A percentile compares a stretch with the other conserved stretches of the same genome.
Evolutionary conservation across 352 stramenopile species (phyloP).

Genomic region (Phytophthora pisi): DNA sequence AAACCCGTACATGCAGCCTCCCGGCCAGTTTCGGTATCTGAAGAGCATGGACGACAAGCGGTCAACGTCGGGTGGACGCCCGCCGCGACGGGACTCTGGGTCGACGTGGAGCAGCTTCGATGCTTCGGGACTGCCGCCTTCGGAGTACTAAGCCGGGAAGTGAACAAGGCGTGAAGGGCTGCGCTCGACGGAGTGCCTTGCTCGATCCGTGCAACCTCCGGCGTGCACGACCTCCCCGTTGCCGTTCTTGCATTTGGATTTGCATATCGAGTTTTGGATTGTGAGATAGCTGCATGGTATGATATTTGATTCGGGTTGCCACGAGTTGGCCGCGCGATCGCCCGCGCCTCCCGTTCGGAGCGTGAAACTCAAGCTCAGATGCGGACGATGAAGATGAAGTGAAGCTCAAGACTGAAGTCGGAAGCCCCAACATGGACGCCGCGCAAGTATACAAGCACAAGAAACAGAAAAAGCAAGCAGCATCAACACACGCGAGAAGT

Average conservation of each 20-base stretch:
- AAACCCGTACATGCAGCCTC: constrained; percentile 39
- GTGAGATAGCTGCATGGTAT: constrained; percentile 49
- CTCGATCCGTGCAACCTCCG: constrained; percentile 14
- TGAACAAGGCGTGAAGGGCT: constrained; percentile 2
- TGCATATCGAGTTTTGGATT: constrained; percentile 49
- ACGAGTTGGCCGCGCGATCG: constrained; percentile 30
- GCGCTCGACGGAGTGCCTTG: constrained; percentile 1
- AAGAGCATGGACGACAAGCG: constrained; percentile 71
- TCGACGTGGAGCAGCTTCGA: constrained; percentile 68
- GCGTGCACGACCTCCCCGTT: constrained; percentile 14
- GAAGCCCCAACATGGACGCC: constrained; percentile 27
- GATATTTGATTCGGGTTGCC: constrained; percentile 45
- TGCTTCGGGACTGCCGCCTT: constrained; percentile 40
- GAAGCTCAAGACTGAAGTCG: constrained; percentile 40
- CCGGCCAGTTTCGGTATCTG: constrained; percentile 66
- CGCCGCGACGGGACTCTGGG: constrained; percentile 53
- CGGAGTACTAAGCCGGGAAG: constrained; percentile 38
- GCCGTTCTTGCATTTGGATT: constrained; percentile 49
- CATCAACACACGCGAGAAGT: constrained; percentile 36
- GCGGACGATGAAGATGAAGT: constrained; percentile 37
- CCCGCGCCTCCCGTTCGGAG: constrained; percentile 17
- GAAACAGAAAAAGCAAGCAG: constrained; percentile 30
- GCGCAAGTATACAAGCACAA: constrained; percentile 32
- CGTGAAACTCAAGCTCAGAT: constrained; percentile 30
- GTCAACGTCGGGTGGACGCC: constrained; percentile 35